Conservation (phyloP, 1,139 yeast genomes). For the Diutina neorugosa region DNA sequence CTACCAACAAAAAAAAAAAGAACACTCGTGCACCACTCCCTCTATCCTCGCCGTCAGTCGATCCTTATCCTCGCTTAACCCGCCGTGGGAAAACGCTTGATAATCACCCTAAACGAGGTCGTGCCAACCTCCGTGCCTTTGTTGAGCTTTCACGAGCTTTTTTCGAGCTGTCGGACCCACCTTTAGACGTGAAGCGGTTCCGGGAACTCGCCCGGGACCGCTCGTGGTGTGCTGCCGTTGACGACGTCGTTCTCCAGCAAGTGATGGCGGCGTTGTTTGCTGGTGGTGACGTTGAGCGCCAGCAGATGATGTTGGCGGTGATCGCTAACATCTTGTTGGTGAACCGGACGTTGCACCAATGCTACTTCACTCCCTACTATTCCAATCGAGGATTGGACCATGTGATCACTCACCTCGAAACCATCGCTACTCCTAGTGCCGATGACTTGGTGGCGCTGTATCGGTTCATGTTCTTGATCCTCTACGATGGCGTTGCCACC, state of each 20-base stretch:
- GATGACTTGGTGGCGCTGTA: neutral
- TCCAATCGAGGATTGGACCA: neutral
- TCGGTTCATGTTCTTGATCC: neutral
- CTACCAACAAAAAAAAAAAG: neutral
- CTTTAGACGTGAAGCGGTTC: neutral
- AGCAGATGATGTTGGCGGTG: neutral
- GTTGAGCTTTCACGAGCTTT: neutral
- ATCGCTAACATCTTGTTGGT: neutral
- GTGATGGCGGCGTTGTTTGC: neutral
- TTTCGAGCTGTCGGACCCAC: neutral
- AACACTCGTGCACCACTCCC: too few relatives aligned
- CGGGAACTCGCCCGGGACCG: constrained; percentile 2
- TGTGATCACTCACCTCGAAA: neutral
- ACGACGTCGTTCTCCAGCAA: neutral
- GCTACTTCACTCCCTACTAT: neutral
- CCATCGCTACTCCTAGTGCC: neutral
- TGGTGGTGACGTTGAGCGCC: neutral
- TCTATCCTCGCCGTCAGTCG: too few relatives aligned
- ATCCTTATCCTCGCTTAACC: too few relatives aligned
- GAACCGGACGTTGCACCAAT: neutral
- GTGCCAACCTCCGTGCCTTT: too few relatives aligned
- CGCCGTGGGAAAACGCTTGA: too few relatives aligned
- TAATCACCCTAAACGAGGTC: too few relatives aligned
- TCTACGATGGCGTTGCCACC: neutral
- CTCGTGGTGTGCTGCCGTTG: neutral